phyloP scores from a whole-genome alignment of 192 early-diverging fungal species.

The Linnemannia schmuckeri region DNA sequence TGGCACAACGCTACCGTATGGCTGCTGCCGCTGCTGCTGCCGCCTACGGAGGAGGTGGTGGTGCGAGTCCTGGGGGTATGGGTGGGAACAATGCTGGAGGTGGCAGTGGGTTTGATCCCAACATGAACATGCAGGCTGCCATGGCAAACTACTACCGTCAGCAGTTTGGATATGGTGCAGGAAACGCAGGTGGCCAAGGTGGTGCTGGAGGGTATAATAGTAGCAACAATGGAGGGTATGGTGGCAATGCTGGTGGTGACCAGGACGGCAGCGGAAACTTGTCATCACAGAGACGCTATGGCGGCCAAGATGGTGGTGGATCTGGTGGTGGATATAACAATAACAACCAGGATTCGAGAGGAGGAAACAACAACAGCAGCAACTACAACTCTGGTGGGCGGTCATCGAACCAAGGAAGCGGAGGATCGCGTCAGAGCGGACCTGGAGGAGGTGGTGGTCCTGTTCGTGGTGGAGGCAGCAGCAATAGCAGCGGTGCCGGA shows the following conservation, averaged over 20 bases:
- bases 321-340: slow-evolving; percentile 29
- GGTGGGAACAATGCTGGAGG: slow-evolving; percentile 15
- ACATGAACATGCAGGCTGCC: slow-evolving; percentile 18
- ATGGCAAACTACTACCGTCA: slow-evolving; percentile 43
- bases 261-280: slow-evolving; percentile 27
- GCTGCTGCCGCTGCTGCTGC: slow-evolving; percentile 44
- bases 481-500: slow-evolving; percentile 11
- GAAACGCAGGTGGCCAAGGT: slow-evolving; percentile 3
- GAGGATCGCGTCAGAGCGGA: slow-evolving; percentile 24
- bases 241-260: slow-evolving; percentile 15
- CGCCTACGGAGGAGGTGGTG: slow-evolving; percentile 21
- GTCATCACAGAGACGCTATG: slow-evolving; percentile 36
- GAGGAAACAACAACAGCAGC: slow-evolving; percentile 13
- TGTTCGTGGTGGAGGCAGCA: slow-evolving; percentile 30
- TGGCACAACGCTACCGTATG: slow-evolving; percentile 45
- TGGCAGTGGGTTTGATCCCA: slow-evolving; percentile 44
- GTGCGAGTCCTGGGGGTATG: slow-evolving; percentile 23
- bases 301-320: slow-evolving; percentile 16
- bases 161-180: slow-evolving; percentile 44
- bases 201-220: slow-evolving; percentile 7
- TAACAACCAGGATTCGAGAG: slow-evolving; percentile 33
- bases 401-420: slow-evolving; percentile 1
- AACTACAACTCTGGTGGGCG: slow-evolving; percentile 21
- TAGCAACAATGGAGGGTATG: slow-evolving; percentile 28
- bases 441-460: slow-evolving; percentile 55